phyloP scores from a whole-genome alignment of 495 filamentous ascomycete genomes.

The Baudoinia panamericana region DNA sequence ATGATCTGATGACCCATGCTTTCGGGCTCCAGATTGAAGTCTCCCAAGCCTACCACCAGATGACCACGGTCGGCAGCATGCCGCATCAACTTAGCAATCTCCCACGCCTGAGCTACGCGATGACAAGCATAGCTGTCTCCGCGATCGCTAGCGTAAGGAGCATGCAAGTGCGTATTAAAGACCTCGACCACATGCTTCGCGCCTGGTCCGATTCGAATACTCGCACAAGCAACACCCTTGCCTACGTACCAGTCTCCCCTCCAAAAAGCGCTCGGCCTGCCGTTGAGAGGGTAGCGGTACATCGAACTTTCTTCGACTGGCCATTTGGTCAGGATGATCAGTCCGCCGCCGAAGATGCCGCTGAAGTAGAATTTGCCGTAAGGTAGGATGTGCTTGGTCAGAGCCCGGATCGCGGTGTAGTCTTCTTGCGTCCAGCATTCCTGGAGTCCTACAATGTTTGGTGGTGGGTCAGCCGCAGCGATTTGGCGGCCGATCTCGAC shows the following conservation, averaged over 20 bases:
- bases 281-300: conserved; percentile 81
- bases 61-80: conserved; percentile 74
- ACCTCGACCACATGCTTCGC: conserved; percentile 67
- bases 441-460: conserved; percentile 84
- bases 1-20: conserved; percentile 81
- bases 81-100: conserved; percentile 81
- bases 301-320: conserved; percentile 89
- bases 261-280: conserved; percentile 83
- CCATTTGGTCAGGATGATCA: conserved; percentile 90
- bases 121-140: conserved; percentile 82
- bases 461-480: conserved; percentile 42
- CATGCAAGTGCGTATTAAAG: conserved; percentile 89
- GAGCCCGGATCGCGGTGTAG: conserved; percentile 64
- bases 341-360: conserved; percentile 75
- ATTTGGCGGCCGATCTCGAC: conserved; percentile 55
- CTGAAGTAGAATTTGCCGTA: conserved; percentile 90
- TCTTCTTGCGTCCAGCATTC: conserved; percentile 93
- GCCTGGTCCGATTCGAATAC: conserved; percentile 57
- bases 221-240: conserved; percentile 81
- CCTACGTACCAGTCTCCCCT: conserved; percentile 92
- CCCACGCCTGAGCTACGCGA: conserved; percentile 90
- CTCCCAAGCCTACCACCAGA: conserved; percentile 71
- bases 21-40: conserved; percentile 88
- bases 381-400: conserved; percentile 67
- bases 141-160: conserved; percentile 69